Evolutionary conservation across 2,329 filamentous ascomycete species (phyloP), one percentile per base, ranked within the genome.

Genomic region (Phialemonium atrogriseum): DNA sequence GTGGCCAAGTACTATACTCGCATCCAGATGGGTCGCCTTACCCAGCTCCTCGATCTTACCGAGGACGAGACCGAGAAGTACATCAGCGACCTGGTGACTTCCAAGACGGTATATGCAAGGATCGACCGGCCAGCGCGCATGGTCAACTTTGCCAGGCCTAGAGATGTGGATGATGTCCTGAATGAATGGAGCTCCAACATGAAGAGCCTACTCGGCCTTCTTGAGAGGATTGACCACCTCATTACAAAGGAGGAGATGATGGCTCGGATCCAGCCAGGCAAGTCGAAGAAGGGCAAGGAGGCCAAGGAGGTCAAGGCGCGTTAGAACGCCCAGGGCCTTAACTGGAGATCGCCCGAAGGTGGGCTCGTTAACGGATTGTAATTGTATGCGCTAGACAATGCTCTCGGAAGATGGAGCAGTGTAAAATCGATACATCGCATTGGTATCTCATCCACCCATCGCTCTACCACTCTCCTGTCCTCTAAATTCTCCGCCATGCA

Each of bases 161-260:
- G 89, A 42, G 88, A 94, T 59, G 86, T 88, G 2, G 91, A 98
- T 53, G 91, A 98, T 59, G 79, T 95, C 32, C 66, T 98, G 51
- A 98, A 98, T 54, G 91, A 98, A 62, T 98, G 91, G 91, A 94
- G 87, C 56, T 81, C 84, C 50, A 94, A 95, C 60, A 96, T 59
- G 77, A 58, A 57, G 51, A 84, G 76, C 48, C 60, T 89, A 48
- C 60, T 89, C 36, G 81, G 80, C n/a, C 60, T 85, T 37, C 54
- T 89, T 47, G 84, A 88, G 68, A 66, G 84, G 30, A 93, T 98
- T 39, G 91, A 98, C 54, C 91, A 98, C 59, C 70, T 98, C 50
- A 98, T 98, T 52, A 98, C 93, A 34, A 96, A 96, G 71, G 91
- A 98, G 64, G 91, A 98, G 70, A 98, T 98, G 91, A 98, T 98